phyloP scores from a whole-genome alignment of 2,329 filamentous ascomycete species.

The Tolypocladium cylindrosporum region DNA sequence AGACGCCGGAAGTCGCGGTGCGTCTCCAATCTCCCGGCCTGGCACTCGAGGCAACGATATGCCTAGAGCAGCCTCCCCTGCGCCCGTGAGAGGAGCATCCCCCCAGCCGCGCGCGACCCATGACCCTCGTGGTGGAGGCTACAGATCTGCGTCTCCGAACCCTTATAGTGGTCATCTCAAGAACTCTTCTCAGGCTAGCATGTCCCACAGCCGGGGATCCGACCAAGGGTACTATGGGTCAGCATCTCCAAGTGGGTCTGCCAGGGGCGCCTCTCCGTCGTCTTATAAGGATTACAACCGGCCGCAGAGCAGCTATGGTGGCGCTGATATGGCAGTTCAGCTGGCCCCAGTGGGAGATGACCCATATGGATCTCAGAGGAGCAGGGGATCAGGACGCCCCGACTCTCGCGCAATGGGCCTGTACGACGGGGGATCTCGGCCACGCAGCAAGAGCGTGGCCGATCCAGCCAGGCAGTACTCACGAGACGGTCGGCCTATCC shows the following conservation, averaged over 20 bases:
- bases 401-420: conserved; percentile 43
- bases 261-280: conserved; percentile 37
- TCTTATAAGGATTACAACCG: conserved; percentile 37
- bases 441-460: conserved; percentile 77
- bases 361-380: conserved; percentile 46
- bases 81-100: conserved; percentile 52
- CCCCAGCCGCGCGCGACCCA: conserved; percentile 48
- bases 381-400: conserved; percentile 37
- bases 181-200: conserved; percentile 26
- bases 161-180: conserved; percentile 40
- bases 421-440: conserved; percentile 42
- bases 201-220: conserved; percentile 33
- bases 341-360: conserved; percentile 48
- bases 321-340: conserved; percentile 57
- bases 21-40: conserved; percentile 40
- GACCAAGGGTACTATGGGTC: conserved; percentile 42
- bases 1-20: conserved; percentile 14
- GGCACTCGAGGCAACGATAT: conserved; percentile 49
- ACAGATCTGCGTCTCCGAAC: conserved; percentile 51
- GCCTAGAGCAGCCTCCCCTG: conserved; percentile 56
- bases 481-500: conserved; percentile 72
- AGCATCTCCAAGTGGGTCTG: conserved; percentile 38
- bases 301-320: conserved; percentile 38
- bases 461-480: conserved; percentile 74
- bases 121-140: conserved; percentile 30